Evolutionary conservation across 345 rosid genomes (phyloP), one percentile per base, ranked within the genome.

Genomic region (Salix brachista): DNA sequence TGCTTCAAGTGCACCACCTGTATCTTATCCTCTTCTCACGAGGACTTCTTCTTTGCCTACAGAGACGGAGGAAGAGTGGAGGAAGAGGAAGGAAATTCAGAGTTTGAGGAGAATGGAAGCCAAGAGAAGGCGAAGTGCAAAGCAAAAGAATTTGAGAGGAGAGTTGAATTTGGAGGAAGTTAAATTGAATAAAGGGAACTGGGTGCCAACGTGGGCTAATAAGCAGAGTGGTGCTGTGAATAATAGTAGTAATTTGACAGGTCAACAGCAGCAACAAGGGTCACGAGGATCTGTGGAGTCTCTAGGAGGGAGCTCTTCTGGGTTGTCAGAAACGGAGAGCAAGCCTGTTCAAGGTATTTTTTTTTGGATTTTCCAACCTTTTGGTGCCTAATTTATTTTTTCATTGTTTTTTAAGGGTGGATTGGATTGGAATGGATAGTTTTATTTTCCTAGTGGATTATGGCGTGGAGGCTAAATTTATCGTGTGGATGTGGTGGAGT

Each of bases 41-140:
- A 90, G 98, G 87, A 78, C 97, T 48, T 85, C 97, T 71, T 94
- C 99, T 73, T 84, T 94, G 71, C 97, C 98, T 1, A 81, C 95
- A 3, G 98, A 88, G 92, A 88, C 94, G 10, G 97, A 92, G 74
- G 99, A 92, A 71, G 98, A 90, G 74, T 91, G 94, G 98, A 87
- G 90, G 90, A 94, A 91, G 88, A 88, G 98, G 69, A 92, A 90
- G 87, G 94, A 89, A 80, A 78, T 91, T 88, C 97, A 92, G 88
- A 87, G 86, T 28, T 64, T 88, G 62, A 86, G 97, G 83, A 88
- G 97, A 70, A 86, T 92, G 97, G 97, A 87, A 71, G 97, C 97
- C 54, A 94, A 94, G 84, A 86, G 91, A 77, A 86, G 97, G 79
- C 84, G 97, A 76, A 87, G 84, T 41, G 97, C 92, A 82, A 94